phyloP scores from a whole-genome alignment of 2,329 filamentous ascomycete species.

The Aspergillus unguis region DNA sequence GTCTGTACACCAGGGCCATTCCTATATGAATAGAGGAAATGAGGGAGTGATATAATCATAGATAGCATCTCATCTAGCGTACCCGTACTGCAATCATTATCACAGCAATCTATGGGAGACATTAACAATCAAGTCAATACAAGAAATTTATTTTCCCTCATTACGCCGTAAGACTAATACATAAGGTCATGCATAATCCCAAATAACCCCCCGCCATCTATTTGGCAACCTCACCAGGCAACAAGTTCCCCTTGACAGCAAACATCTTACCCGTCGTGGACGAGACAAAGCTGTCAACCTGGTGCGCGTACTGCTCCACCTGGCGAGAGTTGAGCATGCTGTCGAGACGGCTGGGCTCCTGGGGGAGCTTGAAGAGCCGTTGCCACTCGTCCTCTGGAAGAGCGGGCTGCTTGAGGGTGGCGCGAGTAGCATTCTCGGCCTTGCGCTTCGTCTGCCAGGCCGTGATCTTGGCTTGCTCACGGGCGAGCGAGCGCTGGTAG shows the following conservation, averaged over 20 bases:
- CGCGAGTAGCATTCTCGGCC: conserved; percentile 83
- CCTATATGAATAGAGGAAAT: background rate
- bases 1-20: too few species aligned
- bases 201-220: conserved; percentile 29
- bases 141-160: conserved; percentile 41
- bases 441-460: conserved; percentile 97
- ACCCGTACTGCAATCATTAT: conserved; percentile 29
- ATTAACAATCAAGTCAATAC: conserved; percentile 39
- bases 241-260: conserved; percentile 71
- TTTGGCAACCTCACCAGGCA: conserved; percentile 53
- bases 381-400: conserved; percentile 98
- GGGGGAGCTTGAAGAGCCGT: conserved; percentile 93
- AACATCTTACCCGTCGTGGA: conserved; percentile 97
- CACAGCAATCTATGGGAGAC: conserved; percentile 34
- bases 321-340: conserved; percentile 92
- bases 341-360: conserved; percentile 89
- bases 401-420: conserved; percentile 79
- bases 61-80: conserved; percentile 3
- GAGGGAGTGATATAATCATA: background rate
- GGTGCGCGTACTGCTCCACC: conserved; percentile 95
- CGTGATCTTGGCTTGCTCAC: conserved; percentile 94
- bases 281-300: conserved; percentile 94
- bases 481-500: conserved; percentile 88
- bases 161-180: conserved; percentile 33
- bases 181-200: conserved; percentile 40